Base-by-base conservation (phyloP, 805 yeast genomes). In the Wickerhamiella hasegawae region DNA sequence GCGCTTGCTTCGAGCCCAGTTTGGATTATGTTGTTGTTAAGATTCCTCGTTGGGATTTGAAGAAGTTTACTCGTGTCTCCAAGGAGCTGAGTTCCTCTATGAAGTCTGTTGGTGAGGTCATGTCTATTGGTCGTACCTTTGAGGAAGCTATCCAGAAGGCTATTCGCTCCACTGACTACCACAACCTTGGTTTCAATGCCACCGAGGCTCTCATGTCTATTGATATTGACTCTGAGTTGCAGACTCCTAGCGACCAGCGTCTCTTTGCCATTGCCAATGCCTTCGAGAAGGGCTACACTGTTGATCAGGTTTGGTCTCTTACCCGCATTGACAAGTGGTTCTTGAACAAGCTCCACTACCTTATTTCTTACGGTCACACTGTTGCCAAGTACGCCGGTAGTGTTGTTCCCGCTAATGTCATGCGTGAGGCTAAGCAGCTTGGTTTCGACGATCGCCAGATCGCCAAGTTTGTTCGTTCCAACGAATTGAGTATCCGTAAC, bases 21-120 rank as follows among this genome's bases (percentile, higher is more conserved):
- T 69, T 87, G 54, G 98, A 87, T 62, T 87, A 87, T 62, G 81
- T 84, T 58, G 98, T 87, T 44, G 93, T 83, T 36, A 87, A 87
- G 71, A 90, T 87, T 59, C 98, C 98, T 59, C 74, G 97, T 65
- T 87, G 98, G 98, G 98, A 87, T 63, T 71, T 87, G 63, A 80
- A 81, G 67, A 87, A 87, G 63, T 87, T 87, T 63, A 81, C 87
- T 42, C 71, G 94, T 57, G 97, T 87, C 26, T 79, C 93, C 16
- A 76, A 81, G 35, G 68, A 75, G 55, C 71, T 87, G 48, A 78
- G 90, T 8, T 84, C 96, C 2, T 74, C 94, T 21, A 87, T 87
- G 98, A 87, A 87, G 63, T 84, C 96, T 42, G 97, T 87, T 45
- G 98, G 98, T 66, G 98, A 87, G 60, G 97, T 90, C 35, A 87